Evolutionary conservation across 106 monocot genomes (phyloP).

Genomic region (Dendrobium officinale): DNA sequence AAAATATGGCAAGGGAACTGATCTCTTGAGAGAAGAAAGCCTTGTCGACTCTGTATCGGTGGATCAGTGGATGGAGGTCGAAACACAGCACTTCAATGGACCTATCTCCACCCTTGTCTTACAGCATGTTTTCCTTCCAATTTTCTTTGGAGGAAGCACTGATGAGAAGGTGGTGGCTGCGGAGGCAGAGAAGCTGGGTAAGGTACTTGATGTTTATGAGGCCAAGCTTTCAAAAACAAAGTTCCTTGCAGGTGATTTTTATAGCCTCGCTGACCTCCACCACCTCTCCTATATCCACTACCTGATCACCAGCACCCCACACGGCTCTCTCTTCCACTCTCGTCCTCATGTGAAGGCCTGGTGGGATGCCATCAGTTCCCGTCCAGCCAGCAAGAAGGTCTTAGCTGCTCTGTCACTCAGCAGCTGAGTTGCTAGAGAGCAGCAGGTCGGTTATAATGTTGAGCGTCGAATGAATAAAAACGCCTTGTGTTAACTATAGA

Average conservation of each 20-base stretch:
- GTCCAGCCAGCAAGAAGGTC: conserved; percentile 41
- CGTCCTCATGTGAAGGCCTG: conserved; percentile 52
- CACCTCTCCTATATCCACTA: conserved; percentile 32
- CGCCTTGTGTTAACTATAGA: too few species aligned
- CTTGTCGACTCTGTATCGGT: conserved; percentile 11
- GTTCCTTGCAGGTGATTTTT: conserved; percentile 52
- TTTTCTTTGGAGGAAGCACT: conserved; percentile 22
- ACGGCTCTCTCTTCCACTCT: conserved; percentile 29
- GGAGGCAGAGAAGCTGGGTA: conserved; percentile 29
- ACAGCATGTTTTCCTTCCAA: conserved; percentile 33
- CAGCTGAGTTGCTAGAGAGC: too few species aligned
- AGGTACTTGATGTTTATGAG: conserved; percentile 65
- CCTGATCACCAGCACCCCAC: conserved; percentile 26
- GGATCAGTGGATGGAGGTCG: conserved; percentile 58
- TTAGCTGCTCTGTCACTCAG: too few species aligned
- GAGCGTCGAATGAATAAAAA: neutral
- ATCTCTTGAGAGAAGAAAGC: conserved; percentile 7
- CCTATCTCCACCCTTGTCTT: conserved; percentile 24
- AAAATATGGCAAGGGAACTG: conserved; percentile 30
- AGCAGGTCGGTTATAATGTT: neutral
- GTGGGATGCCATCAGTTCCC: conserved; percentile 40
- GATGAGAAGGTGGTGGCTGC: conserved; percentile 30
- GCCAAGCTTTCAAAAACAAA: conserved; percentile 33
- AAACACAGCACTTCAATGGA: conserved; percentile 42
- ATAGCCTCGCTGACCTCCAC: conserved; percentile 47